Conservation (phyloP, 257 asterid species). For the Striga asiatica region DNA sequence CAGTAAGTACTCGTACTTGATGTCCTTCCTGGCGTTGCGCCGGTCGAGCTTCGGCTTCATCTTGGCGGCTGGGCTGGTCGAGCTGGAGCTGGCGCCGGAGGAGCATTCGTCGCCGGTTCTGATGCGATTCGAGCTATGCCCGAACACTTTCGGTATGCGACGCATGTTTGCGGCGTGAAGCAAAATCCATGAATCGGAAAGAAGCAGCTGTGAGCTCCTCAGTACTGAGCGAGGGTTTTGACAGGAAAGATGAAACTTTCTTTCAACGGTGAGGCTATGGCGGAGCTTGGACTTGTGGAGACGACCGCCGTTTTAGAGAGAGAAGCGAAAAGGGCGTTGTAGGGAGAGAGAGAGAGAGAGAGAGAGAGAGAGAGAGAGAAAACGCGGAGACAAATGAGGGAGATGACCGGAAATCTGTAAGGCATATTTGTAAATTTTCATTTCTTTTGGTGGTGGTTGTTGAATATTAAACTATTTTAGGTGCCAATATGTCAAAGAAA, state of each 20-base stretch:
- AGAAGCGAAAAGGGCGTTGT: background rate
- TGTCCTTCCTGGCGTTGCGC: slow-evolving; percentile 52
- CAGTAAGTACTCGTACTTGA: slow-evolving; percentile 61
- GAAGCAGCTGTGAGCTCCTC: background rate
- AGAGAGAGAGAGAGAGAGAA: no score
- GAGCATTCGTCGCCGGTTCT: slow-evolving; percentile 16
- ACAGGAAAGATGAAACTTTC: no score
- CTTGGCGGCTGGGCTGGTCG: slow-evolving; percentile 23
- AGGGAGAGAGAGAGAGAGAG: background rate
- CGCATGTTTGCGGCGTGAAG: slow-evolving; percentile 28
- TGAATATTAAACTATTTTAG: background rate
- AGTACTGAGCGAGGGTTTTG: background rate
- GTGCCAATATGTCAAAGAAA: background rate
- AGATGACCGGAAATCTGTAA: background rate
- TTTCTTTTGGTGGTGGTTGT: no score
- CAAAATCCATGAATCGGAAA: slow-evolving; percentile 34
- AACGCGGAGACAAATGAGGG: slow-evolving; percentile 20
- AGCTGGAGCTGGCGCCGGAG: slow-evolving; percentile 18
- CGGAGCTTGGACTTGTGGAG: background rate
- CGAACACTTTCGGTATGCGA: slow-evolving; percentile 31
- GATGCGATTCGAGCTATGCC: slow-evolving; percentile 28
- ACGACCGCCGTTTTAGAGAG: no score
- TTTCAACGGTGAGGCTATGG: no score
- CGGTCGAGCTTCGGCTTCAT: slow-evolving; percentile 58
- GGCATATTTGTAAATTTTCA: no score